Evolutionary conservation across 2,329 filamentous ascomycete genomes (phyloP).

Genomic region (Dothideomycetidae sp.): DNA sequence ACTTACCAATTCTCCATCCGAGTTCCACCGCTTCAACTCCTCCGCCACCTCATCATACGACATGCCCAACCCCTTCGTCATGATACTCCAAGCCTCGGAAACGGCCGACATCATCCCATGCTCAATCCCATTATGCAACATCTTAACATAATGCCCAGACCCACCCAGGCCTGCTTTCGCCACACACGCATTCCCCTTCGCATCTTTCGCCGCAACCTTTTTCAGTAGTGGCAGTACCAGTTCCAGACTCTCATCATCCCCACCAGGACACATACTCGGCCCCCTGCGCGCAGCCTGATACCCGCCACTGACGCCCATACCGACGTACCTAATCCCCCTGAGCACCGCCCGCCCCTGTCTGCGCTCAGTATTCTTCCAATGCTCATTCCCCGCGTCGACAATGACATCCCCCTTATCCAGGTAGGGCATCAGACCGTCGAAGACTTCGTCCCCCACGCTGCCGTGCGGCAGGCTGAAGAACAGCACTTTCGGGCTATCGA

Average conservation of each 20-base stretch:
- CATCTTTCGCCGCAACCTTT: slow-evolving; percentile 48
- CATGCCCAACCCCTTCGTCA: slow-evolving; percentile 45
- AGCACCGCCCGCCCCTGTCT: slow-evolving; percentile 43
- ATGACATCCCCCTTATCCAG: slow-evolving; percentile 50
- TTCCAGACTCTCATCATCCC: slow-evolving; percentile 42
- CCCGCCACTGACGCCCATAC: slow-evolving; percentile 54
- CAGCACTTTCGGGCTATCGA: slow-evolving; percentile 36
- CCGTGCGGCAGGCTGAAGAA: slow-evolving; percentile 41
- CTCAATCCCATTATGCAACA: slow-evolving; percentile 63
- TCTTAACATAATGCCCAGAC: slow-evolving; percentile 59
- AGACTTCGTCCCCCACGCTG: slow-evolving; percentile 32
- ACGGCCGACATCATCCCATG: slow-evolving; percentile 55
- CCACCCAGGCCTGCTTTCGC: slow-evolving; percentile 46
- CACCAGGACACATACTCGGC: slow-evolving; percentile 53
- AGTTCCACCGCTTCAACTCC: slow-evolving; percentile 47
- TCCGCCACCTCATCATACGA: slow-evolving; percentile 45
- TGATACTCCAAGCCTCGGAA: slow-evolving; percentile 50
- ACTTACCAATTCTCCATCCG: slow-evolving; percentile 39
- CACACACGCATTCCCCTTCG: slow-evolving; percentile 45
- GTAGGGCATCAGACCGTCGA: slow-evolving; percentile 34
- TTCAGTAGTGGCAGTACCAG: slow-evolving; percentile 47
- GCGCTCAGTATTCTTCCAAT: slow-evolving; percentile 49
- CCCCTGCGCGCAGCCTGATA: slow-evolving; percentile 51
- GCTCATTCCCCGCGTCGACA: slow-evolving; percentile 54
- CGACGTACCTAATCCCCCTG: slow-evolving; percentile 50